These are phyloP conservation scores for Xylariaceae sp. DNA, from an alignment of 2,329 filamentous ascomycete genomes.

Conservation along the genomic window DNA sequence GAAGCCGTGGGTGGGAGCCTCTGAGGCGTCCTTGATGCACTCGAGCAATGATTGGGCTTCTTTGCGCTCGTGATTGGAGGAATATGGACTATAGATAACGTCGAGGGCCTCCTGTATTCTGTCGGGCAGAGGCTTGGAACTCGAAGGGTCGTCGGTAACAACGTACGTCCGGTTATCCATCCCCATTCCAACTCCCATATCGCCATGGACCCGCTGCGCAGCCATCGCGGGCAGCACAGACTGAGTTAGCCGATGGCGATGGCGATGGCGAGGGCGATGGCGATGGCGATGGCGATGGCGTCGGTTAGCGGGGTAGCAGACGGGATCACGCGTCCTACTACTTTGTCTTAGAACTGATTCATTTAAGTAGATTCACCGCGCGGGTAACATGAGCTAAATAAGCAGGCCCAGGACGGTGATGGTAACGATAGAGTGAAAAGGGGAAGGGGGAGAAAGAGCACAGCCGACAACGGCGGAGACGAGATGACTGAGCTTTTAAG, in stretches of 20 bases:
- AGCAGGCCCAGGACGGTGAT: neutral
- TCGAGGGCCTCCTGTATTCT: slow-evolving; percentile 80
- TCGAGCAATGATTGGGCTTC: slow-evolving; percentile 85
- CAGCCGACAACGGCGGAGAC: neutral
- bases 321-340: slow-evolving; percentile 22
- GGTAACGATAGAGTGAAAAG: neutral
- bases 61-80: slow-evolving; percentile 72
- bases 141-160: slow-evolving; percentile 29
- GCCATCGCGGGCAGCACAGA: slow-evolving; percentile 22
- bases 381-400: slow-evolving; percentile 1
- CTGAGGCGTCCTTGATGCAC: slow-evolving; percentile 68
- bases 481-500: neutral
- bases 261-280: slow-evolving; percentile 26
- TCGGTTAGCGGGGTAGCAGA: slow-evolving; percentile 26
- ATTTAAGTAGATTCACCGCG: slow-evolving; percentile 20
- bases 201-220: slow-evolving; percentile 27
- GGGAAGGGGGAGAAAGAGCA: neutral
- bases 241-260: slow-evolving; percentile 23
- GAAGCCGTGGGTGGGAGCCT: slow-evolving; percentile 82
- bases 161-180: slow-evolving; percentile 32
- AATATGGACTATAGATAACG: slow-evolving; percentile 76
- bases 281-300: slow-evolving; percentile 24
- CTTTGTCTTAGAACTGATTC: slow-evolving; percentile 26
- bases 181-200: slow-evolving; percentile 27
- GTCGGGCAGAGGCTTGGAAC: slow-evolving; percentile 43